phyloP scores from a whole-genome alignment of 345 rosid genomes.

The Ceriops tagal region DNA sequence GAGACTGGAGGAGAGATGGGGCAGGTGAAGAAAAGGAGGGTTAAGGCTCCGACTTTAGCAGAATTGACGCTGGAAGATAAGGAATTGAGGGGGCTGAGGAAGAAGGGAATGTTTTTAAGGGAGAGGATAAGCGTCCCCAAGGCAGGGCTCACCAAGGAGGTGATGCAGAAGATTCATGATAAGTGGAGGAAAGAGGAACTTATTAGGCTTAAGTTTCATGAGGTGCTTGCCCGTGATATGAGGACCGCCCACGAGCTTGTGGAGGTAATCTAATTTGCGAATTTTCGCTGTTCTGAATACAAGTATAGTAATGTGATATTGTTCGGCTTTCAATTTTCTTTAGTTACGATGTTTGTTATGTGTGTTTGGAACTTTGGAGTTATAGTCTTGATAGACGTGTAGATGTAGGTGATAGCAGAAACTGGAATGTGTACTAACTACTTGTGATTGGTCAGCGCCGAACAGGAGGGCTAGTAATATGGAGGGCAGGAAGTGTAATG shows the following conservation, averaged over 20 bases:
- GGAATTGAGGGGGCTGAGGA: slow-evolving; percentile 78
- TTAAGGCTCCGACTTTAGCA: slow-evolving; percentile 78
- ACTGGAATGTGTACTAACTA: slow-evolving; percentile 25
- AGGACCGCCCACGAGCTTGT: slow-evolving; percentile 91
- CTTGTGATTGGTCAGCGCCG: slow-evolving; percentile 72
- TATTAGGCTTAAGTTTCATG: slow-evolving; percentile 92
- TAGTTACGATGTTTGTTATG: too few relatives aligned
- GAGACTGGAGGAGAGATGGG: slow-evolving; percentile 15
- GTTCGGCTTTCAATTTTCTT: too few relatives aligned
- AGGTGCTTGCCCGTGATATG: slow-evolving; percentile 85
- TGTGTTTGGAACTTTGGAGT: not conserved
- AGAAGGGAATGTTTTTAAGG: slow-evolving; percentile 66
- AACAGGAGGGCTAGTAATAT: slow-evolving; percentile 88
- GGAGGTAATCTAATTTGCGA: slow-evolving; percentile 54
- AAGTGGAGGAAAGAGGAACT: slow-evolving; percentile 94
- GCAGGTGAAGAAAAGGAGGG: slow-evolving; percentile 38
- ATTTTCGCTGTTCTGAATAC: not conserved
- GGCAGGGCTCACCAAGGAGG: slow-evolving; percentile 80
- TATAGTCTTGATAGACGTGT: not conserved
- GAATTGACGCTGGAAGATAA: slow-evolving; percentile 87
- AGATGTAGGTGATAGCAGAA: not conserved
- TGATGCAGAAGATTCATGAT: slow-evolving; percentile 85
- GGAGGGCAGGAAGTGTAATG: slow-evolving; percentile 99
- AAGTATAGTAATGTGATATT: too few relatives aligned
- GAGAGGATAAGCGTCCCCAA: slow-evolving; percentile 83